Conservation (phyloP, 1,284 basidiomycete species). For the Rhodotorula sp. region DNA sequence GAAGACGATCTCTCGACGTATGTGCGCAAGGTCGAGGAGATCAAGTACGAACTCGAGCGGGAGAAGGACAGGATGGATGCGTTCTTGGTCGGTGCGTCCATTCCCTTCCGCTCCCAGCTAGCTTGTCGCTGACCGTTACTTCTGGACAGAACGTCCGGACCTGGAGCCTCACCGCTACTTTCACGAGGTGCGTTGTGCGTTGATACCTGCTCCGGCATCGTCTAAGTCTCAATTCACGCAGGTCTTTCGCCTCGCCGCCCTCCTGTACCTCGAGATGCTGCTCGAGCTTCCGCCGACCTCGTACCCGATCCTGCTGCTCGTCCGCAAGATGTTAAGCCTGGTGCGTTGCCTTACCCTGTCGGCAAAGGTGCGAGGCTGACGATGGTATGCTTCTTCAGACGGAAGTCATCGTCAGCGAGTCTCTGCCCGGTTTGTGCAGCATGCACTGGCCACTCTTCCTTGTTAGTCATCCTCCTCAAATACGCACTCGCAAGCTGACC, state of each 20-base stretch:
- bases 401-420: slow-evolving; percentile 21
- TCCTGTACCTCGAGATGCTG: slow-evolving; percentile 23
- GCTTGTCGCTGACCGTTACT: not conserved
- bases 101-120: not conserved
- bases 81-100: slow-evolving; percentile 9
- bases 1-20: slow-evolving; percentile 17
- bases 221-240: no score
- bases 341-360: not conserved
- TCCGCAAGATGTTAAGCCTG: slow-evolving; percentile 27
- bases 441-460: slow-evolving; percentile 25
- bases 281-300: slow-evolving; percentile 15
- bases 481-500: no score
- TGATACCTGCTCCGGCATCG: no score
- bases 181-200: slow-evolving; percentile 6
- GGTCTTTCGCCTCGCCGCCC: slow-evolving; percentile 18
- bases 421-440: slow-evolving; percentile 14
- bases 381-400: not conserved
- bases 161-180: slow-evolving; percentile 23
- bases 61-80: slow-evolving; percentile 22
- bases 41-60: slow-evolving; percentile 3
- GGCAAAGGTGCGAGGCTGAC: not conserved
- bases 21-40: slow-evolving; percentile 14
- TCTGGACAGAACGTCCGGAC: slow-evolving; percentile 16
- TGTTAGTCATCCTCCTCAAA: not conserved
- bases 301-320: slow-evolving; percentile 14